Conservation (phyloP, 208 protist genomes). For the Acanthamoeba divionensis region DNA sequence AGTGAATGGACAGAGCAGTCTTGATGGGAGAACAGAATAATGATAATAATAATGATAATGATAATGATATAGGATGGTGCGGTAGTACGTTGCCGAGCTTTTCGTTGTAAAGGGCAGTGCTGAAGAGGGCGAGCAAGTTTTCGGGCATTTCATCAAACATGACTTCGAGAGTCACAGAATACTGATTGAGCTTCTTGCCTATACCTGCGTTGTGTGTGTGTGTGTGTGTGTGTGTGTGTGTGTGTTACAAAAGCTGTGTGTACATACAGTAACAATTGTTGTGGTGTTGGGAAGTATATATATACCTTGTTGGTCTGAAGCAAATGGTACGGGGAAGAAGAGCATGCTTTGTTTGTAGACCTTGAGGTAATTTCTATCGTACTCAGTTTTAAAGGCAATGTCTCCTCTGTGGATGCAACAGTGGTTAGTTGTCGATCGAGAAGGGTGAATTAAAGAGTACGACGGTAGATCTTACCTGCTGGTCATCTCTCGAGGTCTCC, state of each 20-base stretch:
- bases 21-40: too few relatives aligned
- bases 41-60: background rate
- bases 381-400: constrained; percentile 42
- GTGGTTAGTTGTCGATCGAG: too few relatives aligned
- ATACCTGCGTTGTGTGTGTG: too few relatives aligned
- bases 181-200: constrained; percentile 10
- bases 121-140: constrained; percentile 1
- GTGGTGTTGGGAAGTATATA: too few relatives aligned
- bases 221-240: too few relatives aligned
- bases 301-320: background rate
- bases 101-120: constrained; percentile 37
- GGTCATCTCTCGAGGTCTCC: background rate
- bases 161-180: constrained; percentile 35
- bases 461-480: background rate
- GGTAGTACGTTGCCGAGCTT: background rate
- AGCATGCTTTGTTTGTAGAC: constrained; percentile 27
- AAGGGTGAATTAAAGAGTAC: too few relatives aligned
- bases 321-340: constrained; percentile 37
- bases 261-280: too few relatives aligned
- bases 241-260: too few relatives aligned
- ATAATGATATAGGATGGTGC: too few relatives aligned
- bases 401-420: background rate
- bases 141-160: constrained; percentile 18
- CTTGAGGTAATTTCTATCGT: background rate
- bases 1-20: background rate